These are phyloP conservation scores for Aspergillus avenaceus DNA, from an alignment of 495 filamentous ascomycete genomes.

Conservation along the genomic window DNA sequence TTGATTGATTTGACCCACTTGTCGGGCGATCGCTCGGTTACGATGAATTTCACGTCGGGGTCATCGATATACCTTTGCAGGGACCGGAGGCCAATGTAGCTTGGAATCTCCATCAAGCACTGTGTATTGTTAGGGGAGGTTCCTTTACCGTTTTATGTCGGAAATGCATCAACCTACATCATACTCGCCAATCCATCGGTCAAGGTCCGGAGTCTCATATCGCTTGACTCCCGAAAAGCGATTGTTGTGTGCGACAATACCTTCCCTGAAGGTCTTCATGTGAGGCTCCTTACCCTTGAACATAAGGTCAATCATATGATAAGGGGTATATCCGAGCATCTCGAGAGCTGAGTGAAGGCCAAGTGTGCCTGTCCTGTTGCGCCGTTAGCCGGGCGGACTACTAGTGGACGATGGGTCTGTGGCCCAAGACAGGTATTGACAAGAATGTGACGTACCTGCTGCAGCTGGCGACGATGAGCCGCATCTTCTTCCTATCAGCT, in stretches of 20 bases:
- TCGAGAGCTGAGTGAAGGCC: slow-evolving; percentile 19
- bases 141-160: background rate
- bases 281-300: slow-evolving; percentile 5
- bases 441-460: background rate
- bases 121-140: background rate
- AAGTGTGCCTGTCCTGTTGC: slow-evolving; percentile 19
- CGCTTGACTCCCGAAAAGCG: slow-evolving; percentile 14
- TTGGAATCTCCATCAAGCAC: slow-evolving; percentile 21
- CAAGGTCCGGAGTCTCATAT: slow-evolving; percentile 12
- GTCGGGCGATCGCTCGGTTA: slow-evolving; percentile 19
- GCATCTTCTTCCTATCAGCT: background rate
- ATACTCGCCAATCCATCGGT: slow-evolving; percentile 20
- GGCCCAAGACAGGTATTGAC: background rate
- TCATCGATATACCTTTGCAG: slow-evolving; percentile 16
- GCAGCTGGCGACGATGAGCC: slow-evolving; percentile 3
- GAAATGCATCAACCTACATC: slow-evolving; percentile 10
- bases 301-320: slow-evolving; percentile 19
- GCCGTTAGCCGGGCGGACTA: background rate
- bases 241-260: slow-evolving; percentile 11
- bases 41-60: slow-evolving; percentile 26
- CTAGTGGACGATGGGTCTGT: background rate
- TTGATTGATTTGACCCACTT: slow-evolving; percentile 23
- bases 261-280: slow-evolving; percentile 17
- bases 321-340: slow-evolving; percentile 20
- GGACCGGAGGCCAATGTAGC: slow-evolving; percentile 11